Conservation (phyloP, 2,329 filamentous ascomycete genomes). For the Neopestalotiopsis sp. region DNA sequence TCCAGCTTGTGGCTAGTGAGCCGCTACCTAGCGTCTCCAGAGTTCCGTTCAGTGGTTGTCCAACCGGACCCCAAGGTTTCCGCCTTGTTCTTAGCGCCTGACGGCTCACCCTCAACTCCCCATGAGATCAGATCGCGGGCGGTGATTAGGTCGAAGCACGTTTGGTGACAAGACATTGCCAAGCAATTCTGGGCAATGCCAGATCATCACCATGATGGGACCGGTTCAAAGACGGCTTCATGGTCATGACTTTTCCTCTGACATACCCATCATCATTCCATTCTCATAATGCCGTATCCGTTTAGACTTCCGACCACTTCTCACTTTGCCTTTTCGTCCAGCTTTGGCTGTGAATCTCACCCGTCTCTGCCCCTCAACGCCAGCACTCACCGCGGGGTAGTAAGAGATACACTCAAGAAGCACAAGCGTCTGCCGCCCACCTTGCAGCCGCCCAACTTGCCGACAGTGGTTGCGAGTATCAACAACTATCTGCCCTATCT, state of each 20-base stretch:
- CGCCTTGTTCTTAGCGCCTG: background rate
- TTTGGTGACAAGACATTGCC: slow-evolving; percentile 15
- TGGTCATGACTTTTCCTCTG: background rate
- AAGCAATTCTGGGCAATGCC: slow-evolving; percentile 5
- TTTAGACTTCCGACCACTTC: slow-evolving; percentile 91
- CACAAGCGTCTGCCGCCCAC: slow-evolving; percentile 83
- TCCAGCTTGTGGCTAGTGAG: slow-evolving; percentile 9
- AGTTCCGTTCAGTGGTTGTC: background rate
- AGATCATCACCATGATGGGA: slow-evolving; percentile 1
- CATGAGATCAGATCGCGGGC: background rate
- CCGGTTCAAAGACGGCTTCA: background rate
- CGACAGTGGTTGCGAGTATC: slow-evolving; percentile 70
- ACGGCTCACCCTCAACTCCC: background rate
- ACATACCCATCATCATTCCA: background rate
- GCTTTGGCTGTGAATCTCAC: slow-evolving; percentile 80
- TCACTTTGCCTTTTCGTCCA: slow-evolving; percentile 79
- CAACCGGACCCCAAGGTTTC: background rate
- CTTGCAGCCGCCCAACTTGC: slow-evolving; percentile 73
- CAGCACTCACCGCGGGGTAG: slow-evolving; percentile 81
- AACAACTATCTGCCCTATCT: slow-evolving; percentile 85
- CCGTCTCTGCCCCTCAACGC: slow-evolving; percentile 85
- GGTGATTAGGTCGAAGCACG: background rate
- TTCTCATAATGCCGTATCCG: slow-evolving; percentile 80
- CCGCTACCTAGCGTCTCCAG: background rate
- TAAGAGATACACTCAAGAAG: slow-evolving; percentile 83